These are phyloP conservation scores for Fusarium chuoi DNA, from an alignment of 2,329 filamentous ascomycete genomes.

Conservation along the genomic window DNA sequence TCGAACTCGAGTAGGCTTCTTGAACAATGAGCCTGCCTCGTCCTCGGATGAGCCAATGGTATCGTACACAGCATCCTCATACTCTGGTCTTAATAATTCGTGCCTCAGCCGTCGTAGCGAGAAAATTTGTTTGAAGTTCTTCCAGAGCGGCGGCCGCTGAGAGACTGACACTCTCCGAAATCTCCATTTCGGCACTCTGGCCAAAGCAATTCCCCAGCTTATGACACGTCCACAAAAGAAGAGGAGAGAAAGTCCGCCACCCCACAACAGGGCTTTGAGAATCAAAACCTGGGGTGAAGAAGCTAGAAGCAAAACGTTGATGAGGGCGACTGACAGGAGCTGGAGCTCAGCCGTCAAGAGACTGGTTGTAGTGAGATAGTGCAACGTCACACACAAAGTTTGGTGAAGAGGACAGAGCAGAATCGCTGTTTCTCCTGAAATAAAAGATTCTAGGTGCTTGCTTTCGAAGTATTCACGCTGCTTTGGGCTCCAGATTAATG, in stretches of 20 bases:
- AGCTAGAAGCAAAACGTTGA: conserved; percentile 83
- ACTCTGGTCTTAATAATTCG: conserved; percentile 48
- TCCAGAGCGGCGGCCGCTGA: conserved; percentile 52
- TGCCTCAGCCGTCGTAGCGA: conserved; percentile 60
- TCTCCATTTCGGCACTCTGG: conserved; percentile 90
- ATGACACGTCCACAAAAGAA: conserved; percentile 79
- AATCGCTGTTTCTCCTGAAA: conserved; percentile 68
- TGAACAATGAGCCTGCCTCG: conserved; percentile 40
- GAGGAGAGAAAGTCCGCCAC: conserved; percentile 81
- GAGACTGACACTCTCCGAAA: conserved; percentile 68
- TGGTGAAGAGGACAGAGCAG: conserved; percentile 87
- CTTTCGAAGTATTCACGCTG: conserved; percentile 43
- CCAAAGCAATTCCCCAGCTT: conserved; percentile 84
- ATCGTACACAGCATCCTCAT: conserved; percentile 49
- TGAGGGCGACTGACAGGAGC: conserved; percentile 81
- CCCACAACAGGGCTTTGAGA: conserved; percentile 85
- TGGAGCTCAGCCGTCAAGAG: conserved; percentile 88
- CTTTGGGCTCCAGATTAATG: conserved; percentile 58
- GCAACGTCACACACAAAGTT: conserved; percentile 76
- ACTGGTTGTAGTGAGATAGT: conserved; percentile 88
- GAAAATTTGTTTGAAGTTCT: conserved; percentile 53
- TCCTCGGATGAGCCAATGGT: conserved; percentile 48
- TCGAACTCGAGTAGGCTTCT: conserved; percentile 42
- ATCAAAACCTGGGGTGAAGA: conserved; percentile 85
- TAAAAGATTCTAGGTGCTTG: conserved; percentile 45